Percentiles rank a stretch among this genome's conserved stretches.
Evolutionary conservation across 768 basidiomycete genomes (phyloP).

Genomic region (Psilocybe cubensis): DNA sequence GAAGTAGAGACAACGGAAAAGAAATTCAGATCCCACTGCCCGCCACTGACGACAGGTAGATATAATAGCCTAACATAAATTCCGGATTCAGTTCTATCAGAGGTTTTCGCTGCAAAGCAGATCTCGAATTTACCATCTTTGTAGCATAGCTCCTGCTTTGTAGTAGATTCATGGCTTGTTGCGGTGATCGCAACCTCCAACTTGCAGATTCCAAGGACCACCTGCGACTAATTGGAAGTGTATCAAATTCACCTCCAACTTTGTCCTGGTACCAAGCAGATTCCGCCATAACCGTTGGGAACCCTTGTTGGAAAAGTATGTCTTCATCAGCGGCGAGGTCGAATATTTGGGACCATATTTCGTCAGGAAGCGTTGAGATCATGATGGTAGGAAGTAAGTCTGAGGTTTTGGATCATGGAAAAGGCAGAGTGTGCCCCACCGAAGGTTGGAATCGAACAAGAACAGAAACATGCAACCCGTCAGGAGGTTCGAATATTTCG

Average conservation of each 20-base stretch:
- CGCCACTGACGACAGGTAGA: conserved; percentile 70
- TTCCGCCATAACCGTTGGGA: conserved; percentile 65
- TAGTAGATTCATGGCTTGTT: conserved; percentile 57
- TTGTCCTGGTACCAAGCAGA: conserved; percentile 64
- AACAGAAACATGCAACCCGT: background rate
- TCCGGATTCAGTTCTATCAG: too few relatives aligned
- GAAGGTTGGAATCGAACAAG: background rate
- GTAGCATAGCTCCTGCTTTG: conserved; percentile 66
- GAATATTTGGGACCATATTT: conserved; percentile 74
- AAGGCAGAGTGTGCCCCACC: too few relatives aligned
- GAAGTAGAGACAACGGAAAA: conserved; percentile 74
- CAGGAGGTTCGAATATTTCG: background rate
- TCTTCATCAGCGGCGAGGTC: conserved; percentile 74
- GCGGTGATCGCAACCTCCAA: conserved; percentile 65
- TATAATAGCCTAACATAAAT: conserved; percentile 61
- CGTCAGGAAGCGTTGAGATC: conserved; percentile 55
- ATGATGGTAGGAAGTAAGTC: background rate
- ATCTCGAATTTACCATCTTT: conserved; percentile 57
- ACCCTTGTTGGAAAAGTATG: conserved; percentile 60
- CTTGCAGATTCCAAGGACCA: background rate
- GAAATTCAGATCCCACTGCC: conserved; percentile 60
- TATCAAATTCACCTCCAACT: conserved; percentile 32
- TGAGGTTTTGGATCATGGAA: background rate
- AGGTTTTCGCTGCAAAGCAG: background rate
- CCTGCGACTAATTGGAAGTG: background rate